Base-by-base conservation (phyloP, 768 basidiomycete genomes). In the Chalciporus piperatus region DNA sequence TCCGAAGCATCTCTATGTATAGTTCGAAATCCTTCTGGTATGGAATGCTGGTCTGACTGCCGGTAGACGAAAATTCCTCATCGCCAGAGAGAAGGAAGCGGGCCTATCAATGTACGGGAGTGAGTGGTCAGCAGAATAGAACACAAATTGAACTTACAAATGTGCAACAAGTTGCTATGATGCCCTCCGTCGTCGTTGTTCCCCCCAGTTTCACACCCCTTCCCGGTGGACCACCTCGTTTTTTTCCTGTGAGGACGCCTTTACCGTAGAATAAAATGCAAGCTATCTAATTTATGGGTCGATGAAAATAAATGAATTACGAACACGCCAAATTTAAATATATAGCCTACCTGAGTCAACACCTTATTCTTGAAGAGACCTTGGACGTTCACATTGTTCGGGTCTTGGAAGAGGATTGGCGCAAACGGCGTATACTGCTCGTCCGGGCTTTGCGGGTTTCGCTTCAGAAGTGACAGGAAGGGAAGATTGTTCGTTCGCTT, bases 221-320 rank as follows among this genome's bases (percentile, higher is more conserved):
- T 25, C 25, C 25, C 25, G 25, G 25, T 25, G 25, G 25, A 25
- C 25, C 25, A 7, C 25, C 25, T 4, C 17, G 10, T n/a, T 38
- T 48, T 39, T 48, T 48, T 6, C 47, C 40, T 20, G 38, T 30
- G n/a, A 48, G 47, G 27, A 48, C 41, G 11, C 38, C 47, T 30
- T 48, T 48, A n/a, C 47, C 47, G 41, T 28, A 39, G n/a, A n/a
- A 17, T 48, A 25, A 27, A 27, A 48, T 30, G 4, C 13, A n/a
- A 9, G 41, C 8, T 7, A 48, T 48, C 47, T 48, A 25, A 25
- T 25, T 25, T 25, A 25, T 25, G 25, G 25, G 25, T 25, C 25
- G 25, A 48, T 28, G 12, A 16, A 37, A 37, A 17, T 17, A 37
- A 13, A 37, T 37, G 13, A 37, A 37, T 37, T 13, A 37, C 35